These are phyloP conservation scores for Paracorniculantispora psalliotae DNA, from an alignment of 2,329 filamentous ascomycete species.

Conservation along the genomic window DNA sequence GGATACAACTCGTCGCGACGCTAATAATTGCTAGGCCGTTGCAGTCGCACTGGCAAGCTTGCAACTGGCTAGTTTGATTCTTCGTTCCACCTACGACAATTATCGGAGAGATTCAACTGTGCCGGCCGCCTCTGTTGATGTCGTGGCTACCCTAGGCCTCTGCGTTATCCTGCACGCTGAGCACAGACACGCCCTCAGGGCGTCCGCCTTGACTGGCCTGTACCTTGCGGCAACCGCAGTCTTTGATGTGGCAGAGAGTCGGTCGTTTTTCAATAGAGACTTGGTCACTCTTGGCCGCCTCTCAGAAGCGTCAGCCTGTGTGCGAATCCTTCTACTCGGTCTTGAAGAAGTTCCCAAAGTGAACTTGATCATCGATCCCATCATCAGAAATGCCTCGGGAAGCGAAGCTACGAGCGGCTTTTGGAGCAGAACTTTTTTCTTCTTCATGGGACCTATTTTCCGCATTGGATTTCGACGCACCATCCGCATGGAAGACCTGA, in stretches of 20 bases:
- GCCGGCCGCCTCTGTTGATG: neutral
- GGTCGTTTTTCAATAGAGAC: neutral
- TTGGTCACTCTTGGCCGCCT: neutral
- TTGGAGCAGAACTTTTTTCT: neutral
- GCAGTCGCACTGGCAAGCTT: neutral
- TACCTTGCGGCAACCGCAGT: neutral
- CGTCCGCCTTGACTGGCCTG: neutral
- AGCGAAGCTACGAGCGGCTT: neutral
- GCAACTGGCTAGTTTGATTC: neutral
- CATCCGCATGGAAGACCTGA: neutral
- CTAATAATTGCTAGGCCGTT: neutral
- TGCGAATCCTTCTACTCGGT: neutral
- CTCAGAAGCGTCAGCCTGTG: neutral
- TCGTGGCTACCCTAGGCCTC: neutral
- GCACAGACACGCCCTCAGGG: neutral
- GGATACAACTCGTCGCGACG: neutral
- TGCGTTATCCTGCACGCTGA: neutral
- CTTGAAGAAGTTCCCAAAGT: neutral
- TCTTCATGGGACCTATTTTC: neutral
- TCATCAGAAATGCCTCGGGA: rapidly evolving
- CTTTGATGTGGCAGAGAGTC: neutral
- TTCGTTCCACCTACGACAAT: neutral
- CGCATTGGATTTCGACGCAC: neutral
- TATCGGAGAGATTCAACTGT: neutral
- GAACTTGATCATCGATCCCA: neutral